Evolutionary conservation across 2,329 filamentous ascomycete species (phyloP), one percentile per base, ranked within the genome.

Genomic region (Furcasterigmium furcatum): DNA sequence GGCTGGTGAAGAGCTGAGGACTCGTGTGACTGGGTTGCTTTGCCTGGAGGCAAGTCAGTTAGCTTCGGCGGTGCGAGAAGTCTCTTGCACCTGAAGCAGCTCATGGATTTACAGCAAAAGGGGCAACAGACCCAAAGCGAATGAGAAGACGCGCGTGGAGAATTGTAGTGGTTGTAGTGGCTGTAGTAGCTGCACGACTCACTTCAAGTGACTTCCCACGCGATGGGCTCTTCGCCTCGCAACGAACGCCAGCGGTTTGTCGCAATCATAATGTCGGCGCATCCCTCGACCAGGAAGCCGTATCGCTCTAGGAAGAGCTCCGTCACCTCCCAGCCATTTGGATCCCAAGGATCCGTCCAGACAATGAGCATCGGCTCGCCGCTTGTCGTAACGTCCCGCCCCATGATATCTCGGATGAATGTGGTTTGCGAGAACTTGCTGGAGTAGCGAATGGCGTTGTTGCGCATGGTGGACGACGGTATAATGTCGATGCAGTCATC

Each of bases 251-350:
- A 73, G 18, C 53, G 46, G 53, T 74, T 71, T 6, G 68, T 73
- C 16, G 60, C 60, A 19, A 52, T 52, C 25, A 70, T 46, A 40
- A 70, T 61, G 32, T 56, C 51, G 14, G 43, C 51, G 46, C 71
- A 75, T 9, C 65, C 68, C 21, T 55, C 46, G 6, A 74, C 48
- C 20, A 73, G 53, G 44, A 60, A 69, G 5, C 56, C 58, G 63
- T 65, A 75, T 41, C 58, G 61, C 22, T 51, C 50, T 42, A 63
- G 52, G 51, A 73, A 73, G 2, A 58, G 55, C 42, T 65, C 60
- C 0, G 62, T 70, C 4, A 72, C 51, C 52, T 74, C 71, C 71
- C 70, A 73, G 34, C 63, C 66, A 5, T 55, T 47, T 3, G 60
- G 45, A 22, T 58, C 47, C 60, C 69, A 72, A 9, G 70, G 67